A percentile compares a stretch with the other conserved stretches of the same genome.
phyloP scores from a whole-genome alignment of 305 asterid species.

The Fraxinus velutina region DNA sequence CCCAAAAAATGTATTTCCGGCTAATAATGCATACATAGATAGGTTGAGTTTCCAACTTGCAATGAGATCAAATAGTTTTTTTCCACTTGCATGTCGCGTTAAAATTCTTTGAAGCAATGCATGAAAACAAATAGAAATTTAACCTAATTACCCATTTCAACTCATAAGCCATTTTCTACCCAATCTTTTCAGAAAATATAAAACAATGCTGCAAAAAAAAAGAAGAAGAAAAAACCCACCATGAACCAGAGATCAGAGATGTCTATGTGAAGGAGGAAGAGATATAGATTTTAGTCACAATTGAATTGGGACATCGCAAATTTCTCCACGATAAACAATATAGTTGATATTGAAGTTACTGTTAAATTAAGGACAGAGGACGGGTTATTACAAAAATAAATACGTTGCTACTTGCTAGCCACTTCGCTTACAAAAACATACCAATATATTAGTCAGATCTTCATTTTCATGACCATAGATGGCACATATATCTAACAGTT shows the following conservation, averaged over 20 bases:
- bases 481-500: slow-evolving; percentile 80
- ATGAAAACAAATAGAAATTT: not conserved
- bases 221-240: not conserved
- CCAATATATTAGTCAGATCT: slow-evolving; percentile 74
- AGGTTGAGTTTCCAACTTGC: not conserved
- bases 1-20: not conserved
- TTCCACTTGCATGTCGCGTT: not conserved
- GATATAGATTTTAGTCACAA: not conserved
- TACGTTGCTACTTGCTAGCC: not conserved
- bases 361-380: not conserved
- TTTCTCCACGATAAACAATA: not conserved
- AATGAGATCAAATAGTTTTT: not conserved
- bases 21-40: not conserved
- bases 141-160: not conserved
- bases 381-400: not conserved
- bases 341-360: not conserved
- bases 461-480: slow-evolving; percentile 86
- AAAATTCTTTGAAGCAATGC: not conserved
- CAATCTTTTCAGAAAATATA: not conserved
- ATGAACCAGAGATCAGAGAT: not conserved
- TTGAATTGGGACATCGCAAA: not conserved
- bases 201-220: not conserved
- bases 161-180: not conserved
- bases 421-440: slow-evolving; percentile 27
- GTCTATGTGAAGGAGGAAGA: not conserved